Conservation (phyloP, 2,329 filamentous ascomycete genomes). For the Aspergillus ochraceoroseus region DNA sequence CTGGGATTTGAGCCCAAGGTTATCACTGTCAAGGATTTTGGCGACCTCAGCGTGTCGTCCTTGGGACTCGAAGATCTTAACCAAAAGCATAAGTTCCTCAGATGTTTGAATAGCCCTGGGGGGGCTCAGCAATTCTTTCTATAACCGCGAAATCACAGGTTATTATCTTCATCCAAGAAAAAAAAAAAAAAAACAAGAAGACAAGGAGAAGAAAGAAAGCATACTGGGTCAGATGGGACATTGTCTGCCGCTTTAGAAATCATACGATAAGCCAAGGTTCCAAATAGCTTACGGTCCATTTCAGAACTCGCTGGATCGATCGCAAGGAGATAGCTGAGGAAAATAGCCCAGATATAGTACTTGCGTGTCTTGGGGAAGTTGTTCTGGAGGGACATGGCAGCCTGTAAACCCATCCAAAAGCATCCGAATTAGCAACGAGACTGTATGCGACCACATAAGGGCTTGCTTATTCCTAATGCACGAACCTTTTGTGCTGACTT, state of each 20-base stretch:
- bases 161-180: slow-evolving; percentile 19
- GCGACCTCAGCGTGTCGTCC: slow-evolving; percentile 39
- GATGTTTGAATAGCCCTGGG: slow-evolving; percentile 45
- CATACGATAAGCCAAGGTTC: slow-evolving; percentile 50
- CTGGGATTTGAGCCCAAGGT: slow-evolving; percentile 40
- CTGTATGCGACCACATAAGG: too few species aligned
- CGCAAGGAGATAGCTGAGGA: slow-evolving; percentile 44
- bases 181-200: neutral
- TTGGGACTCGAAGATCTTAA: slow-evolving; percentile 44
- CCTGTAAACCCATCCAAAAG: too few species aligned
- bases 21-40: slow-evolving; percentile 41
- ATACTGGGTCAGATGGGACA: slow-evolving; percentile 44
- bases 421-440: too few species aligned
- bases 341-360: slow-evolving; percentile 49
- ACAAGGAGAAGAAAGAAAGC: slow-evolving; percentile 11
- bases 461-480: too few species aligned
- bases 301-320: slow-evolving; percentile 37
- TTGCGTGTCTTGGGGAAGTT: slow-evolving; percentile 47
- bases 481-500: slow-evolving; percentile 48
- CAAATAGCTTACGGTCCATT: slow-evolving; percentile 44
- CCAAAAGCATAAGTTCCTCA: slow-evolving; percentile 45
- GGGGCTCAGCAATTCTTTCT: slow-evolving; percentile 41
- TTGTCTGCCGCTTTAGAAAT: slow-evolving; percentile 45
- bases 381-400: slow-evolving; percentile 48
- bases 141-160: slow-evolving; percentile 15